phyloP scores from a whole-genome alignment of 2,329 filamentous ascomycete species.

The Venturia effusa region DNA sequence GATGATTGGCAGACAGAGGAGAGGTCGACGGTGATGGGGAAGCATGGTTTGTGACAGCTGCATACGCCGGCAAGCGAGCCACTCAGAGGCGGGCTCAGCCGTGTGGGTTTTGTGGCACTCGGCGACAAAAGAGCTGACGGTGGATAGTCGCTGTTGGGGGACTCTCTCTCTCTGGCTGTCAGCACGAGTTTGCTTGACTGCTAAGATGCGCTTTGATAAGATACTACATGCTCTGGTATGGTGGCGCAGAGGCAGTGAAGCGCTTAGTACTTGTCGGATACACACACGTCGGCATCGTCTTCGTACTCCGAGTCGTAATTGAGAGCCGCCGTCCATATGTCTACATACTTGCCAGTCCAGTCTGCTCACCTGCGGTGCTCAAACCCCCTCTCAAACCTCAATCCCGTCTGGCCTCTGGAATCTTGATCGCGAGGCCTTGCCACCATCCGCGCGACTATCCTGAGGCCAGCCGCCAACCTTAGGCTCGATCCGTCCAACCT shows the following conservation, averaged over 20 bases:
- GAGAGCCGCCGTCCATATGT: too few relatives aligned
- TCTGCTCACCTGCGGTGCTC: too few relatives aligned
- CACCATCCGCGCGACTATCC: background rate
- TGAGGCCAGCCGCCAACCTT: background rate
- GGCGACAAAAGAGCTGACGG: background rate
- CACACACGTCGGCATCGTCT: too few relatives aligned
- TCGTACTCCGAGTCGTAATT: too few relatives aligned
- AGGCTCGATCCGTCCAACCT: background rate
- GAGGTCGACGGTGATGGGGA: background rate
- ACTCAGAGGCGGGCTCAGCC: background rate
- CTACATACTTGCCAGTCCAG: too few relatives aligned
- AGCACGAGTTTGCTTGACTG: background rate
- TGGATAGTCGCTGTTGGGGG: too few relatives aligned
- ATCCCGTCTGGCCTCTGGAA: too few relatives aligned
- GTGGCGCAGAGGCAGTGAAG: too few relatives aligned
- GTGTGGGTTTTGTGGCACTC: background rate
- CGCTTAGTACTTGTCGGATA: too few relatives aligned
- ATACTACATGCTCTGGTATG: too few relatives aligned
- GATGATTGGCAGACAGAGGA: background rate
- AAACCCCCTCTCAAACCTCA: too few relatives aligned
- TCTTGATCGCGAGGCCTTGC: background rate
- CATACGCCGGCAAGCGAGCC: background rate
- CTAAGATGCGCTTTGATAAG: too few relatives aligned
- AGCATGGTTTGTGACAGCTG: background rate
- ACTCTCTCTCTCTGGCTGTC: background rate